Evolutionary conservation across 164 flowering plant genomes (phyloP), one percentile per base, ranked within the genome.

Genomic region (Amborella trichopoda): DNA sequence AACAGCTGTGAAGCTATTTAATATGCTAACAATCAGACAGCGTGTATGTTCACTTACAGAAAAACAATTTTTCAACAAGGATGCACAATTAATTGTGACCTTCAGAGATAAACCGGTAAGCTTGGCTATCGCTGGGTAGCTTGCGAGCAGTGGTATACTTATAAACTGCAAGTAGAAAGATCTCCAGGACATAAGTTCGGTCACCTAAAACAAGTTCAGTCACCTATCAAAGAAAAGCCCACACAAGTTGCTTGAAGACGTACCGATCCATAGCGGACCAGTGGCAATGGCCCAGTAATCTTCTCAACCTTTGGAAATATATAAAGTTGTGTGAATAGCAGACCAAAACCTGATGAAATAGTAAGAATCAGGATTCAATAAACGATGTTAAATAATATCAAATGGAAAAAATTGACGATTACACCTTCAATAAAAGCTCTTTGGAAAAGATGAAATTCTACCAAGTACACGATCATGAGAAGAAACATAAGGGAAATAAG

Each of bases 221-320:
- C 22, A 9, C 16, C 42, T 30, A 28, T 12, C 10, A 26, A 2
- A 23, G 2, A 6, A 30, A 32, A 3, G n/a, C n/a, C n/a, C n/a
- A 28, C 23, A 26, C 16, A 25, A 8, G 18, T 39, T 18, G 17
- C 3, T 25, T 4, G 38, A 21, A 49, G 32, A 33, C 70, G 33
- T 70, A 83, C 88, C n/a, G 70, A 78, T 53, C 67, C 56, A 36
- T 74, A 14, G n/a, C 83, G 82, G 25, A 74, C 30, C 21, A 74
- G 48, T 54, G 44, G 36, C 37, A 80, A 28, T 2, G 76, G 62
- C 2, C 93, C 93, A 25, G 68, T 18, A 33, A 37, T 22, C 54
- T 52, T 74, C 66, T 67, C 84, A 22, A 68, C 39, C 16, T 8
- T 4, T 19, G 89, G 68, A 56, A 75, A 81, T 21, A 81, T 27